phyloP scores from a whole-genome alignment of 2,329 filamentous ascomycete genomes.

The Aspergillus jensenii region DNA sequence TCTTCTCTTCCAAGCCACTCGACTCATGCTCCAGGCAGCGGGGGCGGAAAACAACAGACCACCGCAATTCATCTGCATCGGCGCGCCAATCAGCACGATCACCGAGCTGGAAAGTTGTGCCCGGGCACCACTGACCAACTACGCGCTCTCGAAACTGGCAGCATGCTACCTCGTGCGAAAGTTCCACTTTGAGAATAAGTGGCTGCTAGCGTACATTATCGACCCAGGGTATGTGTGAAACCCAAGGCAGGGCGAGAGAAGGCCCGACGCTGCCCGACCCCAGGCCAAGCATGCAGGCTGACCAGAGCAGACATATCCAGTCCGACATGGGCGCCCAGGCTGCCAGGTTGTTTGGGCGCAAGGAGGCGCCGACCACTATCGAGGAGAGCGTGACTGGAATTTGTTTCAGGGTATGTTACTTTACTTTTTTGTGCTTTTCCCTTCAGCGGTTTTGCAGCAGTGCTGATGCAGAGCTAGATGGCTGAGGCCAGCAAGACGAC shows the following conservation, averaged over 20 bases:
- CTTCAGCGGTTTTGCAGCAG: no score
- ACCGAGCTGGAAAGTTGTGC: constrained; percentile 2
- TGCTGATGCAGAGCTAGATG: background rate
- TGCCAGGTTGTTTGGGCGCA: background rate
- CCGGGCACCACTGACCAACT: background rate
- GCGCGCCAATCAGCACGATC: background rate
- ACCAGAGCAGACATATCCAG: background rate
- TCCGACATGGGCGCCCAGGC: constrained; percentile 2
- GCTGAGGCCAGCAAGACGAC: background rate
- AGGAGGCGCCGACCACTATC: background rate
- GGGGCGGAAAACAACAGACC: background rate
- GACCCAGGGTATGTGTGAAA: background rate
- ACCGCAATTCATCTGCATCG: background rate
- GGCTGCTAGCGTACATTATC: background rate
- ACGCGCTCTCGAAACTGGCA: background rate
- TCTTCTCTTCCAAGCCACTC: constrained; percentile 1
- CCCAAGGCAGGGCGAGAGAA: background rate
- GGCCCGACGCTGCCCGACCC: background rate
- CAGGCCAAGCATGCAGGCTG: background rate
- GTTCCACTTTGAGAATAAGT: constrained; percentile 4
- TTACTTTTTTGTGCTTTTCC: background rate
- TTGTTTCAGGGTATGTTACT: background rate
- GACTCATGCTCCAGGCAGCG: background rate
- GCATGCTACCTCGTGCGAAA: background rate
- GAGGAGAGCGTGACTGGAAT: constrained; percentile 1